Percentiles rank a stretch among this genome's conserved stretches.
phyloP scores from a whole-genome alignment of 139 green algal genomes.

The Coelastrella sp. region DNA sequence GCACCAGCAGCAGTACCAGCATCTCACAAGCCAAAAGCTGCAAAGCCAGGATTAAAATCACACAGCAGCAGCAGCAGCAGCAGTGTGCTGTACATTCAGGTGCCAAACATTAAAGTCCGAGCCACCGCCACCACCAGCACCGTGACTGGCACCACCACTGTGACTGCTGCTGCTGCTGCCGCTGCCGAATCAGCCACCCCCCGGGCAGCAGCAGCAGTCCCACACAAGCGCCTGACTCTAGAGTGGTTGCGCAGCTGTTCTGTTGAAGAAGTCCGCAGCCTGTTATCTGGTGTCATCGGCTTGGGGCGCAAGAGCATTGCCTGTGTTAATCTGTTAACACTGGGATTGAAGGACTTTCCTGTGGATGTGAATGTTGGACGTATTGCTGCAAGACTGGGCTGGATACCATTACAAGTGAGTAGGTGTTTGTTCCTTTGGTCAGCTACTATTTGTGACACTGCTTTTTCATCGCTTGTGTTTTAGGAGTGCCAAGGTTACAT shows the following conservation, averaged over 20 bases:
- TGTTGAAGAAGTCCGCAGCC: constrained; percentile 46
- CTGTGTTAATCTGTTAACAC: constrained; percentile 80
- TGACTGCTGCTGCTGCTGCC: no score
- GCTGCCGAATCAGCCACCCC: no score
- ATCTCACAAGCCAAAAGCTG: not conserved
- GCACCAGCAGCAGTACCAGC: not conserved
- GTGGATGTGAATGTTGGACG: constrained; percentile 87
- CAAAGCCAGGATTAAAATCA: not conserved
- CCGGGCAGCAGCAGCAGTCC: not conserved
- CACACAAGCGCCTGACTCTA: constrained; percentile 57
- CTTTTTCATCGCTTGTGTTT: no score
- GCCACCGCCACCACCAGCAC: not conserved
- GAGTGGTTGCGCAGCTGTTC: constrained; percentile 69
- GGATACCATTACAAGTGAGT: constrained; percentile 73
- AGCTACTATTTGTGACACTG: no score
- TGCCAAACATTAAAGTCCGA: constrained; percentile 4
- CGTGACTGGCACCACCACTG: no score
- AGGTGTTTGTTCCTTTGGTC: no score
- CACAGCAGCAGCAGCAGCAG: constrained; percentile 9
- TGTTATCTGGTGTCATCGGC: constrained; percentile 56
- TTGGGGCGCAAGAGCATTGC: constrained; percentile 82
- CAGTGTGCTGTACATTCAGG: constrained; percentile 9
- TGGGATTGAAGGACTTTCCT: constrained; percentile 76
- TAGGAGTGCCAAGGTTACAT: no score
- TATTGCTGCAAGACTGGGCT: constrained; percentile 83